Evolutionary conservation across 202 grass and related monocot species (phyloP), one percentile per base, ranked within the genome.

Genomic region (Bolboschoenoplectus hybrid): DNA sequence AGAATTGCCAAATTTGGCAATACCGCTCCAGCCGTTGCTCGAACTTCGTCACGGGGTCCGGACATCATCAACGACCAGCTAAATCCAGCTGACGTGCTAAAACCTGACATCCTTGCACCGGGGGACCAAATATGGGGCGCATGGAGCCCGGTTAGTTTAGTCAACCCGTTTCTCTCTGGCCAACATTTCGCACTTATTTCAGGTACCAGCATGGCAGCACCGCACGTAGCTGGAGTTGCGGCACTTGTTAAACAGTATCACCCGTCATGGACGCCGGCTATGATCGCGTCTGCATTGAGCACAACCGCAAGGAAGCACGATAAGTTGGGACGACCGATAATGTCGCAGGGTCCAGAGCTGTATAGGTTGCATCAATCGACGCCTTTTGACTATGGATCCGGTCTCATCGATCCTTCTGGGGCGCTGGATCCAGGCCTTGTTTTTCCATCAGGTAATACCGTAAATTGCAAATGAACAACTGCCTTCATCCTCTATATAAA

Each of bases 201-300:
- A 1, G 91, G 93, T 52, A 92, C 87, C 2, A 92, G 93, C 89
- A 95, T 92, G 91, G 93, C 91, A 2, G 80, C 87, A 34, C 91
- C 93, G 4, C 93, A 92, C 19, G 36, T 91, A 12, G 93, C 68
- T 7, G 89, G 93, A 63, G 20, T 91, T 11, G 87, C 89, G 0
- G 87, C 93, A 16, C 89, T 95, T 5, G 4, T 92, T 72, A 95
- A 75, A 79, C 89, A 87, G 74, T 20, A 51, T 52, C 87, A 88
- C 69, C 93, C 89, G 0, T 89, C 41, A 12, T 95, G 89, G 91
- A 85, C 85, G 4, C 89, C 89, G 1, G 74, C 93, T 7, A 72
- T 85, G 39, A 55, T 95, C 1, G 81, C 91, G 60, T 95, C 93
- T 0, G 85, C 87, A n/a, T 9, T 95, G 63, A 91, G 74, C 26